These are phyloP conservation scores for Dictyostelium intermedium DNA, from an alignment of 78 protist genomes.

Conservation along the genomic window DNA sequence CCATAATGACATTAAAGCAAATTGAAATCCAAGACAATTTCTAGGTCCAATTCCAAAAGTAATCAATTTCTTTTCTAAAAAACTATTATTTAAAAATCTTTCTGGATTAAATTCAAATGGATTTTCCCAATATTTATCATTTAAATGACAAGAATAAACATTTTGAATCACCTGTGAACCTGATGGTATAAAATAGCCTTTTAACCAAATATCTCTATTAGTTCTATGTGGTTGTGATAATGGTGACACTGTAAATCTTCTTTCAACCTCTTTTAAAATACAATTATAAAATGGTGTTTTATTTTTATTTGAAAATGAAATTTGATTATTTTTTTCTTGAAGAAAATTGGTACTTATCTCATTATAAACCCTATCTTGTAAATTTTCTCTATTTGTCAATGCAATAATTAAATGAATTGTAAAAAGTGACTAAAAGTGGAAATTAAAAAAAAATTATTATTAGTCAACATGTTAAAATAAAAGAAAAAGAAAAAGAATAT, in stretches of 20 bases:
- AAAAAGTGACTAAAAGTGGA: not conserved
- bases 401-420: slow-evolving; percentile 5
- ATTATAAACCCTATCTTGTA: not conserved
- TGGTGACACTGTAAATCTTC: not conserved
- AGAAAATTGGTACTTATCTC: not conserved
- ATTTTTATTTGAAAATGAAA: not conserved
- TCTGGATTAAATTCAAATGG: slow-evolving; percentile 11
- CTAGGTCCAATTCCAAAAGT: slow-evolving; percentile 17
- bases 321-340: not conserved
- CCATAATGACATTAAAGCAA: not conserved
- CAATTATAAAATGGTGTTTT: not conserved
- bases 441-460: too few relatives aligned
- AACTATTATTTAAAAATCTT: not conserved
- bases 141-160: not conserved
- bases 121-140: slow-evolving; percentile 4
- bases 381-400: not conserved
- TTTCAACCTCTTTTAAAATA: slow-evolving; percentile 1
- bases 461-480: too few relatives aligned
- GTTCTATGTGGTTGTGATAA: not conserved
- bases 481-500: not conserved
- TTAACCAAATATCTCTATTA: not conserved
- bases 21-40: slow-evolving; percentile 11
- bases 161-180: not conserved
- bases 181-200: slow-evolving; percentile 1
- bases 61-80: not conserved